phyloP scores from a whole-genome alignment of 148 eudicot genomes.

The Rhododendron molle region DNA sequence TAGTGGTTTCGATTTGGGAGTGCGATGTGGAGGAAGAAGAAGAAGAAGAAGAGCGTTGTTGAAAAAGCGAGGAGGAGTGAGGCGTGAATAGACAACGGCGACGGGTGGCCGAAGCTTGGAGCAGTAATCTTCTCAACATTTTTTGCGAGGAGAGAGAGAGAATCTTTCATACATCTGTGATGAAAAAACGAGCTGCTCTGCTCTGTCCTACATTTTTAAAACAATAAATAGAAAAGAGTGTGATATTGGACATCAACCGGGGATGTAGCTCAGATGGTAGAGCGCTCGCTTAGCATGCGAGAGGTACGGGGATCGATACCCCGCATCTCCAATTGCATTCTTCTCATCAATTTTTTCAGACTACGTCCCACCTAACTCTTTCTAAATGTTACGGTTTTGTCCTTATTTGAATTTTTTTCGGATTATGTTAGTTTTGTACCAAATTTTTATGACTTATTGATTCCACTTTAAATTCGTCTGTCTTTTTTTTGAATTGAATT shows the following conservation, averaged over 20 bases:
- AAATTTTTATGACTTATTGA: no score
- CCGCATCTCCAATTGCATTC: constrained; percentile 82
- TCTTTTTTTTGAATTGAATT: no score
- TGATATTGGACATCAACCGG: background rate
- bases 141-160: background rate
- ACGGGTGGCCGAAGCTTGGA: constrained; percentile 26
- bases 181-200: no score
- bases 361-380: no score
- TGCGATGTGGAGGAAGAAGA: constrained; percentile 25
- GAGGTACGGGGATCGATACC: constrained; percentile 99
- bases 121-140: constrained; percentile 54
- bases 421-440: no score
- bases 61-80: constrained; percentile 5
- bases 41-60: constrained; percentile 22
- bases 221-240: background rate
- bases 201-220: no score
- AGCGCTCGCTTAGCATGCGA: constrained; percentile 99
- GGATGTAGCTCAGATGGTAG: constrained; percentile 99
- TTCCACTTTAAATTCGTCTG: no score
- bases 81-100: constrained; percentile 16
- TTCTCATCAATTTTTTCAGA: no score
- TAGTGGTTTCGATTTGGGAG: constrained; percentile 23
- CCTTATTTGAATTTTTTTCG: no score
- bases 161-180: background rate
- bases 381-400: no score